Evolutionary conservation across 495 filamentous ascomycete species (phyloP), one percentile per base, ranked within the genome.

Genomic region (Hypoxylon lienhwacheense): DNA sequence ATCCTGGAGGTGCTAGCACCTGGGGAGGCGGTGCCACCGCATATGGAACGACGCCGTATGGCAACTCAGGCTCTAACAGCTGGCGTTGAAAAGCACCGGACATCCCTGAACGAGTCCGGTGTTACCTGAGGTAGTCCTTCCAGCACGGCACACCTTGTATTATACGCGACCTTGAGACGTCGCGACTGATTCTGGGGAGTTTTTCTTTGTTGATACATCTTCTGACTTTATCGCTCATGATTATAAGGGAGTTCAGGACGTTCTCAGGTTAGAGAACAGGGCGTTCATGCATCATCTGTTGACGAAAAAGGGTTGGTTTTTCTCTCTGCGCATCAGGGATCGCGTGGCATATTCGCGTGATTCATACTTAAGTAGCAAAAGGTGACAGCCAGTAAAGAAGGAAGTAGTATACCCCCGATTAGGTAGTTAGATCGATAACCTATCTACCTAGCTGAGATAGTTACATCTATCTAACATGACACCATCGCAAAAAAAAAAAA

Each of bases 21-120:
- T 90, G 86, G 84, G 82, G 83, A 7, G 85, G 83, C 33, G 79
- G 65, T 20, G 72, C 80, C 37, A 85, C 82, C 4, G 81, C 79
- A 0, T 87, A 86, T 37, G 86, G 83, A 5, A 82, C 85, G 5
- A 92, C 89, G 5, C 87, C 88, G 0, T 75, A 75, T 39, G 70
- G 71, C 35, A 66, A 67, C 42, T 67, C 65, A 14, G 65, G 65
- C 4, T 53, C 64, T 14, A 53, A 40, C 25, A 48, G 64, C 16
- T 67, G 61, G 61, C 57, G 41, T 45, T 53, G n/a, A n/a, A n/a
- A 35, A 44, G 25, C 7, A 10, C 7, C 8, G 37, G 1, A 12
- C 24, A 20, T n/a, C 22, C 2, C 29, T 12, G 14, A 16, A 11
- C 15, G 24, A 39, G 26, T 12, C 22, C 15, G 7, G 29, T 12